Evolutionary conservation across 306 rosid species (phyloP), one percentile per base, ranked within the genome.

Genomic region (Prunus kanzakura): DNA sequence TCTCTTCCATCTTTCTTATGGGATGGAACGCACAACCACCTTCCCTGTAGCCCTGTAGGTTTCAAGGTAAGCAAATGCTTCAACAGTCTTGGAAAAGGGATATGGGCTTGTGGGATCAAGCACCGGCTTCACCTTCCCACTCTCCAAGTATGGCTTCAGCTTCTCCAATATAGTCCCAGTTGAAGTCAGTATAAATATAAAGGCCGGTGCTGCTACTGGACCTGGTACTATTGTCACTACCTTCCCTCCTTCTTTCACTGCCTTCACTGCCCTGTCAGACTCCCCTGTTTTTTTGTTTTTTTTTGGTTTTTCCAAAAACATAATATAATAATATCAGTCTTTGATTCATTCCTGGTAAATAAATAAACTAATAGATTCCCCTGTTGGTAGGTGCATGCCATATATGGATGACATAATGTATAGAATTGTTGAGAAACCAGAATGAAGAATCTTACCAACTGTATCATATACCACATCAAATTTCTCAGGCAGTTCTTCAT

Each of bases 51-150:
- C 93, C 71, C 93, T 80, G 18, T 52, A 67, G n/a, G 88, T 87
- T 58, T 86, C 87, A 1, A 93, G 78, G 57, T 89, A 62, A 1
- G 84, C 64, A 83, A 84, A 91, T 46, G 97, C 98, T 69, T 89
- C 89, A 16, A 79, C 75, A 0, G 83, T 58, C 68, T 86, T 68
- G 11, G 93, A 81, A 81, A 93, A 93, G 6, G 90, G 82, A 67
- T 88, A 88, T 1, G 89, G 91, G 22, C 90, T 29, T 71, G 91
- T 89, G 15, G 96, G 89, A 18, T 93, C 94, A 16, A 93, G 45
- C 22, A 93, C 14, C 15, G 97, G 82, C 86, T 82, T 90, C 88
- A 90, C 83, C 76, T 91, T 79, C 50, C 92, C 96, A 84, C 87
- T 88, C 76, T 89, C 92, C 56, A 91, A 81, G 63, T 80, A 86